Evolutionary conservation across 768 basidiomycete species (phyloP), one percentile per base, ranked within the genome.

Genomic region (Coprinopsis cinerea): DNA sequence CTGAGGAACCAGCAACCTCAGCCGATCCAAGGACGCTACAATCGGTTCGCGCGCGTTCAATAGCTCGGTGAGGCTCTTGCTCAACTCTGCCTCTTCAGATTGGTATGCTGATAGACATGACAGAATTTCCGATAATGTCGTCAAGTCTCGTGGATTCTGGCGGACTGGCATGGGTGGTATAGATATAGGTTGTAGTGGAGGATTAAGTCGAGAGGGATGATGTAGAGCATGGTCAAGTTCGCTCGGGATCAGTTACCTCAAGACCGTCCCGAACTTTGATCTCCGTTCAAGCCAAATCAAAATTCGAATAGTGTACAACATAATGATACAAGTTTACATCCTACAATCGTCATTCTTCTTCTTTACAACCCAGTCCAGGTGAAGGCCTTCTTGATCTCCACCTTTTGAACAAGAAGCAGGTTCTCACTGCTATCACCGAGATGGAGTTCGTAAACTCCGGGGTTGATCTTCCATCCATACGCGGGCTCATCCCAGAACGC

Each of bases 51-150:
- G 74, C 51, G 82, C 74, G 42, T 85, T 78, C 10, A 96, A 72
- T 24, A 93, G 70, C 35, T 78, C 73, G 3, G 87, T 74, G 46
- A 96, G 78, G 6, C 83, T 81, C 46, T 75, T 74, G 14, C 90
- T 88, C 14, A 94, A 76, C 20, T 84, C 76, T 26, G 85, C 73
- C 61, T 94, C 91, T 59, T 86, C 78, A 4, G 84, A 81, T 61
- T 94, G 83, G 42, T 88, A 76, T 24, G 74, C 73, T 14, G 89
- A 85, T 15, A 92, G 75, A 46, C 78, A 81, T n/a, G 84, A 79
- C 17, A 92, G 66, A 35, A 92, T 82, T 53, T 90, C 83, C 11
- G 80, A 69, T 14, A 89, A 62, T 44, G 70, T 82, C 1, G 79
- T 86, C 24, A 90, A 73, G 10, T 69, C 58, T 37, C 72, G 63